phyloP scores from a whole-genome alignment of 2,329 filamentous ascomycete species.

The Zymoseptoria pseudotritici region DNA sequence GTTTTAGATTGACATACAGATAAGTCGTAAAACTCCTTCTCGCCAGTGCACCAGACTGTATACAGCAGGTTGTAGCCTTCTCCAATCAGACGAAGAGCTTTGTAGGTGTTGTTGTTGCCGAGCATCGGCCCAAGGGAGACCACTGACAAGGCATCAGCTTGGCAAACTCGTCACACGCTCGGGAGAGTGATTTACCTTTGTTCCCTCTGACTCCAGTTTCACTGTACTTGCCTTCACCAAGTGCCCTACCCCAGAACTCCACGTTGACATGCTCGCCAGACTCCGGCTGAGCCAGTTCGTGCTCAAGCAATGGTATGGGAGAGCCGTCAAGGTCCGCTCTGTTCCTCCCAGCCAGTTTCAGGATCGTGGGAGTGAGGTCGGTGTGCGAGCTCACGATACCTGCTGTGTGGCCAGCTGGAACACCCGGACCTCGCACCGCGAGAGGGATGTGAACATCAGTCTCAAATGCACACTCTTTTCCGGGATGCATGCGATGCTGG shows the following conservation, averaged over 20 bases:
- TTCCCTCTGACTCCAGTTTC: not conserved
- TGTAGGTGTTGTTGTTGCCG: slow-evolving; percentile 51
- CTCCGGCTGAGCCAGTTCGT: slow-evolving; percentile 6
- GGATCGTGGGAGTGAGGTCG: slow-evolving; percentile 55
- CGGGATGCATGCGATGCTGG: slow-evolving; percentile 51
- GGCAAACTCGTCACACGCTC: not conserved
- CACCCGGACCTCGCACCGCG: slow-evolving; percentile 52
- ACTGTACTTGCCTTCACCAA: not conserved
- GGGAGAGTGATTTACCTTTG: not conserved
- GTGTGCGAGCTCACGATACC: slow-evolving; percentile 54
- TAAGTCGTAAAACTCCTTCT: slow-evolving; percentile 57
- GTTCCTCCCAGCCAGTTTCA: slow-evolving; percentile 32
- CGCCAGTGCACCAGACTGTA: slow-evolving; percentile 58
- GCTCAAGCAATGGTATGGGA: slow-evolving; percentile 40
- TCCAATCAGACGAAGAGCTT: slow-evolving; percentile 49
- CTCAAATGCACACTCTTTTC: slow-evolving; percentile 52
- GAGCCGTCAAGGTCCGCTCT: slow-evolving; percentile 50
- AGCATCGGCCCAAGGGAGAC: not conserved
- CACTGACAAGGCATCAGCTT: not conserved
- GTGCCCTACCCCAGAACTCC: slow-evolving; percentile 30
- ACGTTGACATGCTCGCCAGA: slow-evolving; percentile 42
- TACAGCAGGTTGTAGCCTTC: slow-evolving; percentile 54
- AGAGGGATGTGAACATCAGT: slow-evolving; percentile 55
- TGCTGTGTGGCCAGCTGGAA: slow-evolving; percentile 37
- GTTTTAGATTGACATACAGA: slow-evolving; percentile 31